These are phyloP conservation scores for Quercus lobata DNA, from an alignment of 331 rosid species.

Conservation along the genomic window DNA sequence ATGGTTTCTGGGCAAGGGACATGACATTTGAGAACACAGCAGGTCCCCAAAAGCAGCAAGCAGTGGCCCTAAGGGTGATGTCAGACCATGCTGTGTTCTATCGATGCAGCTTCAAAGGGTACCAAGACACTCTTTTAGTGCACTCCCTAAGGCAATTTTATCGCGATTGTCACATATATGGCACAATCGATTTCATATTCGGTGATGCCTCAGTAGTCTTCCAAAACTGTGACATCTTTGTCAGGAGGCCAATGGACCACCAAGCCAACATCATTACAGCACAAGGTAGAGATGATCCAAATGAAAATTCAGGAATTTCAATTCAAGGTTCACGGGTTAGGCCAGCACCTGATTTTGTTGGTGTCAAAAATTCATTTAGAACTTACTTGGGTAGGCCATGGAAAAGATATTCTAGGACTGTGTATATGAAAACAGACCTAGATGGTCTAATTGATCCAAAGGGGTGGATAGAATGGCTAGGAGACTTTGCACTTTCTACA, in stretches of 20 bases:
- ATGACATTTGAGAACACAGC: constrained; percentile 74
- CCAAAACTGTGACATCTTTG: constrained; percentile 56
- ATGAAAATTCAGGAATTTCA: constrained; percentile 33
- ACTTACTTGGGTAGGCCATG: constrained; percentile 65
- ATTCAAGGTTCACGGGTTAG: constrained; percentile 33
- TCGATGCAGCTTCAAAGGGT: constrained; percentile 45
- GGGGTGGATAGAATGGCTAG: constrained; percentile 60
- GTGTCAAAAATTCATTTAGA: neutral
- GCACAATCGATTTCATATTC: constrained; percentile 62
- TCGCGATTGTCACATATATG: constrained; percentile 49
- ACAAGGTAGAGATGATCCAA: constrained; percentile 41
- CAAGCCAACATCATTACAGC: constrained; percentile 64
- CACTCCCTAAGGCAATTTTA: constrained; percentile 69
- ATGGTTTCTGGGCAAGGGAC: constrained; percentile 74
- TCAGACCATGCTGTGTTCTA: constrained; percentile 52
- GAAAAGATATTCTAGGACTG: constrained; percentile 57
- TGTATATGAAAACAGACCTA: constrained; percentile 42
- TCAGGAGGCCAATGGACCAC: constrained; percentile 38
- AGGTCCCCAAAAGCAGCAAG: constrained; percentile 61
- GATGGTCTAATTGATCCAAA: constrained; percentile 45
- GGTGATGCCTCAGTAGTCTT: constrained; percentile 43
- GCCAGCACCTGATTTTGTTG: constrained; percentile 4
- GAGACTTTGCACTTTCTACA: constrained; percentile 41
- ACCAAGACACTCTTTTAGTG: constrained; percentile 66
- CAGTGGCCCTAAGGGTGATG: constrained; percentile 55